Evolutionary conservation across 2,329 filamentous ascomycete genomes (phyloP), one percentile per base, ranked within the genome.

Genomic region (Epichloe aotearoae): DNA sequence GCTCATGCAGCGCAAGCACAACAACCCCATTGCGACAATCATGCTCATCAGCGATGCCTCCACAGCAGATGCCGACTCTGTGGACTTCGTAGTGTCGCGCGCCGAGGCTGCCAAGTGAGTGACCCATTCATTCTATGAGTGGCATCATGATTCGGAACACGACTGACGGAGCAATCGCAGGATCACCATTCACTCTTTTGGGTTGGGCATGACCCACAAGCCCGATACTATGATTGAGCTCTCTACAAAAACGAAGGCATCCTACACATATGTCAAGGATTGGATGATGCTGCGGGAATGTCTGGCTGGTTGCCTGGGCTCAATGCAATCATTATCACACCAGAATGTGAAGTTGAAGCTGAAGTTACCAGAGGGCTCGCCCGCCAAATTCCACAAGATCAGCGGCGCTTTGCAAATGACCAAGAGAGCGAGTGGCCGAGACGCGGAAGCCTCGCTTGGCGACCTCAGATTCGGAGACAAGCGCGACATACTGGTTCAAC

Each of bases 251-350:
- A 98, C 93, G 3, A 98, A 97, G 70, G 93, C 90, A 4, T 94
- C 89, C 1, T 98, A 97, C 63, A 94, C 89, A 1, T 98, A 97
- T 61, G 90, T 98, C 58, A 98, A 97, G 69, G 93, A 98, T 66
- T 98, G 93, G 93, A 97, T 97, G 91, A 98, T 97, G 91, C 77
- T 98, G 37, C 84, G 93, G 30, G 93, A 98, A 66, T 97, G 93
- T 65, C 77, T 96, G 43, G 93, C 90, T 23, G 93, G 93, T 42
- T 97, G 91, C 61, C 73, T 98, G 30, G 93, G 93, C 45, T 83
- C 88, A 14, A 78, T 97, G 64, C 93, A 98, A 67, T 89, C 88
- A 2, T 84, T 88, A 30, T 97, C 93, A n/a, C 93, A 98, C 65
- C 93, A 97, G 65, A 97, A 97, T 62, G 93, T 94, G 52, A 96